These are phyloP conservation scores for Calonectria multiphialidica DNA, from an alignment of 2,329 filamentous ascomycete species.

Conservation along the genomic window DNA sequence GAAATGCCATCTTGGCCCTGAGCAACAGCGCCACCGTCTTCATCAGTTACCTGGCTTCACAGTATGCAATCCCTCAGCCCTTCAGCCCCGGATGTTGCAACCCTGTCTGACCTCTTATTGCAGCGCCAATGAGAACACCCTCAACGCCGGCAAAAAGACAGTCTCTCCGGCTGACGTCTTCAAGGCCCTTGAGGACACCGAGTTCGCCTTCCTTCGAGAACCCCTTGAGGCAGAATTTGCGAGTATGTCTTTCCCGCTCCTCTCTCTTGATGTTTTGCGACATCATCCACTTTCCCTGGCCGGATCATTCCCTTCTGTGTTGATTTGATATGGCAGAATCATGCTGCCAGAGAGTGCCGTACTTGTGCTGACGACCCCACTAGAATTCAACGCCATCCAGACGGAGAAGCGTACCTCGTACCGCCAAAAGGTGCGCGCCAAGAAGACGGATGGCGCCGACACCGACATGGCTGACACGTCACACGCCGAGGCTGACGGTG, in stretches of 20 bases:
- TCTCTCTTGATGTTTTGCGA: too few relatives aligned
- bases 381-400: conserved; percentile 80
- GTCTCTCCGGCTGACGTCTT: conserved; percentile 83
- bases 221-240: conserved; percentile 81
- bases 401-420: conserved; percentile 81
- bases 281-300: too few relatives aligned
- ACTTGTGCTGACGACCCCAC: background rate
- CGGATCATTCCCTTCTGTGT: background rate
- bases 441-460: conserved; percentile 60
- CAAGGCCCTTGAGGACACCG: conserved; percentile 80
- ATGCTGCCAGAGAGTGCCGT: background rate
- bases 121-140: conserved; percentile 81
- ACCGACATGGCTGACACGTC: conserved; percentile 53
- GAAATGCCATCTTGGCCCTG: conserved; percentile 83
- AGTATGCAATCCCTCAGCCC: conserved; percentile 64
- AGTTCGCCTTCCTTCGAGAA: conserved; percentile 78
- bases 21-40: conserved; percentile 87
- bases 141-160: conserved; percentile 78
- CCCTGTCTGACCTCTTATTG: background rate
- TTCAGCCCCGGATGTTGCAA: background rate
- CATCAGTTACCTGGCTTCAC: conserved; percentile 81
- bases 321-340: background rate
- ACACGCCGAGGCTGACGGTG: conserved; percentile 47
- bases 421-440: conserved; percentile 76
- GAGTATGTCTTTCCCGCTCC: conserved; percentile 62